Conservation (phyloP, 2,329 filamentous ascomycete species). For the Fusarium brevicatenulatum region DNA sequence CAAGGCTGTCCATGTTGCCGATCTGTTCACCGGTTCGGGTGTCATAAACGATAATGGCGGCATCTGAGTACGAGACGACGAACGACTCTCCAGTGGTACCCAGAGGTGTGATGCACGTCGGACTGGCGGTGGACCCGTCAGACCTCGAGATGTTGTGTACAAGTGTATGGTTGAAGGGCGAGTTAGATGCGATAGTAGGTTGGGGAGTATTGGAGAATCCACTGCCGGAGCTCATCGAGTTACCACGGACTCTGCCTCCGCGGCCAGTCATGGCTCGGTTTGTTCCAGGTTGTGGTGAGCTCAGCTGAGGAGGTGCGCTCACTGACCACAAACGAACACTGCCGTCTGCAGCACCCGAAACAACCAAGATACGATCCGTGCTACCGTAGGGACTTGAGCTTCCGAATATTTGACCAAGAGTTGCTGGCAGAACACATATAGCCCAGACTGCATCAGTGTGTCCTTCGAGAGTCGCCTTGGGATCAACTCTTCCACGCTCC, state of each 20-base stretch:
- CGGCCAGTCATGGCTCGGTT: constrained; percentile 65
- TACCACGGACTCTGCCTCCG: constrained; percentile 82
- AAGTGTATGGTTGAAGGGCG: constrained; percentile 87
- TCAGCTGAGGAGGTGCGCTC: constrained; percentile 86
- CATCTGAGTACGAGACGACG: constrained; percentile 92
- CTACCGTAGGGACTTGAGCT: constrained; percentile 78
- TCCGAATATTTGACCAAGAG: constrained; percentile 83
- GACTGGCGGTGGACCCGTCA: constrained; percentile 74
- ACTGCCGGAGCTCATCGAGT: constrained; percentile 94
- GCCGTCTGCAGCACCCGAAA: constrained; percentile 90
- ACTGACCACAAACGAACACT: constrained; percentile 94
- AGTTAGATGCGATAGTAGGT: constrained; percentile 84
- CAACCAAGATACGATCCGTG: constrained; percentile 87
- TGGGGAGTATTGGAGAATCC: constrained; percentile 92
- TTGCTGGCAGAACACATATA: constrained; percentile 89
- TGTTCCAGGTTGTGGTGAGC: constrained; percentile 78
- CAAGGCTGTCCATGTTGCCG: constrained; percentile 89
- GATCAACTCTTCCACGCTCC: constrained; percentile 93
- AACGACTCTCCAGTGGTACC: constrained; percentile 85
- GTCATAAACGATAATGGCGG: constrained; percentile 90
- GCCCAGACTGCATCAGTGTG: constrained; percentile 98
- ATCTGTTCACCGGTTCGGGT: constrained; percentile 92
- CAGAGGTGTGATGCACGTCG: constrained; percentile 93
- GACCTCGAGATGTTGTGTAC: constrained; percentile 84
- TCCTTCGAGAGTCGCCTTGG: constrained; percentile 92